phyloP scores from a whole-genome alignment of 164 flowering plant genomes.

The Macadamia integrifolia region DNA sequence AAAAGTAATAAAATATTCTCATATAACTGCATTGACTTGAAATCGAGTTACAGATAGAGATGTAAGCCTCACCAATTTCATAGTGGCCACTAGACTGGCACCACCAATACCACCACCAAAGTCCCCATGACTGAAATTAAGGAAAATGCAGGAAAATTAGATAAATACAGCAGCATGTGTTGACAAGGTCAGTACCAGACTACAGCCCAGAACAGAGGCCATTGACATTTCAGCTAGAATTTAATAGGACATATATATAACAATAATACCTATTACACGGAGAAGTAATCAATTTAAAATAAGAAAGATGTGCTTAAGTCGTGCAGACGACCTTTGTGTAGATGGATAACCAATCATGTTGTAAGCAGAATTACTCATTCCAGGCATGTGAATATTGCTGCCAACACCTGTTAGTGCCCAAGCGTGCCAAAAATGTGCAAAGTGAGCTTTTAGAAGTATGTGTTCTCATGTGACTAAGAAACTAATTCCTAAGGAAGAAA shows the following conservation, averaged over 20 bases:
- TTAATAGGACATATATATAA: slow-evolving; percentile 5
- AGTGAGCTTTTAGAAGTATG: slow-evolving; percentile 66
- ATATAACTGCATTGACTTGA: neutral
- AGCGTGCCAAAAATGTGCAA: slow-evolving; percentile 95
- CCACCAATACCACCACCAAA: slow-evolving; percentile 28
- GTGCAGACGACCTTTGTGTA: slow-evolving; percentile 96
- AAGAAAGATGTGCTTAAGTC: slow-evolving; percentile 67
- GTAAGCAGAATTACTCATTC: slow-evolving; percentile 90
- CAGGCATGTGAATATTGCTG: slow-evolving; percentile 83
- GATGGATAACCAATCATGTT: slow-evolving; percentile 91
- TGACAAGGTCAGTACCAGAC: slow-evolving; percentile 6
- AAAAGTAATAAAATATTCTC: too few relatives aligned
- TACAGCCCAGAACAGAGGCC: slow-evolving; percentile 22
- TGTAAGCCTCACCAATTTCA: slow-evolving; percentile 42
- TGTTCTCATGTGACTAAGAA: slow-evolving; percentile 47
- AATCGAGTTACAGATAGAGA: slow-evolving; percentile 1
- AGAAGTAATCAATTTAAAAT: slow-evolving; percentile 32
- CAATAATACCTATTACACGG: slow-evolving; percentile 4
- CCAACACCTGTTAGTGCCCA: slow-evolving; percentile 98
- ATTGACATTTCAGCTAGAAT: slow-evolving; percentile 25
- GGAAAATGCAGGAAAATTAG: slow-evolving; percentile 1
- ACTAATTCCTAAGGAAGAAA: slow-evolving; percentile 13
- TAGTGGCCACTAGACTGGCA: slow-evolving; percentile 19
- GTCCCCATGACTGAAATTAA: slow-evolving; percentile 43
- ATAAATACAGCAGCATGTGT: neutral